Conservation (phyloP, 106 monocot genomes). For the Xerophyta viscosa region DNA sequence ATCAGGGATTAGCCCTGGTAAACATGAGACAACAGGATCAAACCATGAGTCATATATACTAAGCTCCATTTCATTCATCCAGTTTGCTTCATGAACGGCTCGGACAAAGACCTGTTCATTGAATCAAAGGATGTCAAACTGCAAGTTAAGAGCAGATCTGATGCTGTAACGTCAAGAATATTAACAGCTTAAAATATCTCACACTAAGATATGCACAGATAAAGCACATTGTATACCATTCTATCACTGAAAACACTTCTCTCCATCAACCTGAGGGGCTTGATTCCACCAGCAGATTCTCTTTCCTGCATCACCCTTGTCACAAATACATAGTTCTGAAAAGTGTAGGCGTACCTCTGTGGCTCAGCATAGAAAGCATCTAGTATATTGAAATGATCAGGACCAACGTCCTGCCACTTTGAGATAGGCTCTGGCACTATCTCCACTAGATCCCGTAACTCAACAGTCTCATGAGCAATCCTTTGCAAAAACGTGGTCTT, state of each 20-base stretch:
- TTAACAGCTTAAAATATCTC: too few species aligned
- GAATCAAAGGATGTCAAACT: not conserved
- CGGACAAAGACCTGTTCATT: constrained; percentile 86
- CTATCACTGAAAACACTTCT: constrained; percentile 96
- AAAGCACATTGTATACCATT: constrained; percentile 40
- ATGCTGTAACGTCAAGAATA: too few species aligned
- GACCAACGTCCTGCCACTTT: constrained; percentile 97
- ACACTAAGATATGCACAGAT: too few species aligned
- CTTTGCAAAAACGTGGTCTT: constrained; percentile 93
- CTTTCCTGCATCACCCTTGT: constrained; percentile 98
- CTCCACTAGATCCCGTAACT: constrained; percentile 91
- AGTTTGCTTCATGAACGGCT: constrained; percentile 97
- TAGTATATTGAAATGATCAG: constrained; percentile 95
- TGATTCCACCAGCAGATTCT: constrained; percentile 76
- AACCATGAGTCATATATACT: constrained; percentile 99
- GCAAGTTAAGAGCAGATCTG: too few species aligned
- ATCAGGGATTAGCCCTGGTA: constrained; percentile 94
- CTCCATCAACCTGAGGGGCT: constrained; percentile 92
- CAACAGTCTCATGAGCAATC: constrained; percentile 95
- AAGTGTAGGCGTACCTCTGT: constrained; percentile 96
- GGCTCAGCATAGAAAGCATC: constrained; percentile 97
- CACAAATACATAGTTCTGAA: constrained; percentile 98
- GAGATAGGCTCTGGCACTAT: constrained; percentile 88
- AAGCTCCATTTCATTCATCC: constrained; percentile 99
- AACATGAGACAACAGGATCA: constrained; percentile 86